Percentiles rank a stretch among this genome's conserved stretches.
Conservation (phyloP, 345 rosid genomes). For the Gossypium anomalum region DNA sequence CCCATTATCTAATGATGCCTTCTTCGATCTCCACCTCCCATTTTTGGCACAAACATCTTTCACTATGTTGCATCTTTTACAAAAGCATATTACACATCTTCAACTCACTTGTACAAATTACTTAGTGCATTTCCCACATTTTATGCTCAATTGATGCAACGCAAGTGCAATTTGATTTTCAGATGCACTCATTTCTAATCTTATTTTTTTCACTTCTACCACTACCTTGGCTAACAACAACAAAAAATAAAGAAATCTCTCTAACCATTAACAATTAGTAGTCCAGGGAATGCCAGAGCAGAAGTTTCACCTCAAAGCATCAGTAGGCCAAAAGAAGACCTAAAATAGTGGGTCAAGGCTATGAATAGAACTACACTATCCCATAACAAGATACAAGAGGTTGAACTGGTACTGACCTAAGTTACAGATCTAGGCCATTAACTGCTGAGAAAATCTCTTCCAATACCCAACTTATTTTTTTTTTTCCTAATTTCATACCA, state of each 20-base stretch:
- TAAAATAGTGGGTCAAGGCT: not conserved
- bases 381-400: not conserved
- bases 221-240: not conserved
- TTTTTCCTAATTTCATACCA: not conserved
- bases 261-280: not conserved
- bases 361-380: not conserved
- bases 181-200: not conserved
- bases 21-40: not conserved
- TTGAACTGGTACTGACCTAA: not conserved
- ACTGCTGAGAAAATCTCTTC: not conserved
- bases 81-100: not conserved
- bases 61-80: not conserved
- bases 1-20: not conserved
- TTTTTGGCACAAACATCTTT: not conserved
- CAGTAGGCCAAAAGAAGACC: not conserved
- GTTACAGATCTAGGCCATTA: not conserved
- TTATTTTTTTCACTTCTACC: not conserved
- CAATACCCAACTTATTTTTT: not conserved
- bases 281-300: not conserved
- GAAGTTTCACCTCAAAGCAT: not conserved
- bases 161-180: not conserved
- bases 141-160: not conserved
- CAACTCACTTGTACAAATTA: not conserved
- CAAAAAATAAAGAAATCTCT: conserved; percentile 4
- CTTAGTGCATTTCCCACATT: not conserved